A percentile compares a stretch with the other conserved stretches of the same genome.
Evolutionary conservation across 139 green algal species (phyloP).

Genomic region (Chlamydomonas sp.): DNA sequence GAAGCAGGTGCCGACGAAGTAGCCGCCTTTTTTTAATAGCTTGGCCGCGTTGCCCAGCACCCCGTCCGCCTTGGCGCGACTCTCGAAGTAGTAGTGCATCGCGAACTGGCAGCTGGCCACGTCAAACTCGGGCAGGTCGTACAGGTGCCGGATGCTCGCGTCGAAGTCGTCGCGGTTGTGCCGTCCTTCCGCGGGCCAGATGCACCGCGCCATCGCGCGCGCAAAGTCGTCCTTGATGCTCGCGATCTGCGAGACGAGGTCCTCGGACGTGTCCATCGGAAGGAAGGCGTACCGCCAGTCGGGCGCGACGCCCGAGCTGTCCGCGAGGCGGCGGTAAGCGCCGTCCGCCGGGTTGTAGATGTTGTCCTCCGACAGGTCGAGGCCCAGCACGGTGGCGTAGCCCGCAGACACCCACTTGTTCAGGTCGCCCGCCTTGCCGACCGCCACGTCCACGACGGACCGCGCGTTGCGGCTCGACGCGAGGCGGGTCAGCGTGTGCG

Average conservation of each 20-base stretch:
- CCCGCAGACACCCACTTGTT: conserved; percentile 2
- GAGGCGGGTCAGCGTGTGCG: neutral
- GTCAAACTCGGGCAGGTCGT: neutral
- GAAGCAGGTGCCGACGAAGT: conserved; percentile 2
- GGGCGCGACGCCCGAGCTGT: no score
- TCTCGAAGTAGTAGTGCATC: conserved; percentile 8
- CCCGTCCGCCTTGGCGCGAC: neutral
- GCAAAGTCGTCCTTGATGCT: no score
- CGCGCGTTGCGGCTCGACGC: no score
- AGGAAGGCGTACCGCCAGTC: no score
- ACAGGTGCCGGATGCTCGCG: no score
- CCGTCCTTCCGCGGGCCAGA: no score
- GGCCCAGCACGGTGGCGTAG: neutral
- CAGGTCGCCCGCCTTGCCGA: conserved; percentile 7
- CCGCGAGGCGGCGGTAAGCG: neutral
- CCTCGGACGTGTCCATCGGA: no score
- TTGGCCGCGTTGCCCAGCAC: conserved; percentile 1
- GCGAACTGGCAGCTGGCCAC: neutral
- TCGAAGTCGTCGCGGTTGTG: no score
- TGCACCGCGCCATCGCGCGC: no score
- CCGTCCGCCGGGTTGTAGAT: neutral
- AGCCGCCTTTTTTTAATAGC: neutral
- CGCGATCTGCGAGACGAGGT: no score
- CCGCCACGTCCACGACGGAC: neutral
- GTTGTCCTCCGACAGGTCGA: neutral